Evolutionary conservation across 805 yeast genomes (phyloP), one percentile per base, ranked within the genome.

Genomic region (Myxozyma melibiosi): DNA sequence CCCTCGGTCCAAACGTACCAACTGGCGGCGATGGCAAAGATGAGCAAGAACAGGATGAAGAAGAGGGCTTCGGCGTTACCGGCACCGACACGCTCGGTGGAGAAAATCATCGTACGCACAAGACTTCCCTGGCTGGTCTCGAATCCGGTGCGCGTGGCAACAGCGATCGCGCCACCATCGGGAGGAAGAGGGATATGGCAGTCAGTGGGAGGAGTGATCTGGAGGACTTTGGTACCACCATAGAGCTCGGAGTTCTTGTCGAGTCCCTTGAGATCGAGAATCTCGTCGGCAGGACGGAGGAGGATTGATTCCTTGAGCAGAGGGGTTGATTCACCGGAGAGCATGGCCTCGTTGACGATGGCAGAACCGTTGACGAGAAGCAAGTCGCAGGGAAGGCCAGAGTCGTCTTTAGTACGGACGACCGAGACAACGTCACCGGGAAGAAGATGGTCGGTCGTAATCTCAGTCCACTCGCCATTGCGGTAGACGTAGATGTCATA

Each of bases 1-100:
- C 99, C 99, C 76, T 92, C 97, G 58, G 88, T 86, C 99, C 99
- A 94, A 52, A 94, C 98, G 70, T 92, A 94, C 90, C 96, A 86
- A 20, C 96, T 86, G 31, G 99, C 99, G 66, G 90, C 89, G 69
- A 94, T 80, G 61, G 99, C 99, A 68, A 94, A 94, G 37, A 88
- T 78, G 66, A 94, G 81, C 71, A 94, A 78, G 76, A 94, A 94
- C 66, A 91, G 78, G 70, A 94, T 91, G 72, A 94, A 94, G 74
- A 86, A 85, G 69, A 94, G 83, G 0, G 98, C 94, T 75, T 94
- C 99, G 70, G 84, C 87, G 74, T 90, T 92, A 53, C 96, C 98
- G 53, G 91, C 97, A 54, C 96, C 88, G 62, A 94, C 94, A 72
- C 97, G 86, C 74, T 94, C 99, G 69, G 96, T 86, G 16, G 97